phyloP scores from a whole-genome alignment of 1,284 basidiomycete species.

The Cryptococcus sp. region DNA sequence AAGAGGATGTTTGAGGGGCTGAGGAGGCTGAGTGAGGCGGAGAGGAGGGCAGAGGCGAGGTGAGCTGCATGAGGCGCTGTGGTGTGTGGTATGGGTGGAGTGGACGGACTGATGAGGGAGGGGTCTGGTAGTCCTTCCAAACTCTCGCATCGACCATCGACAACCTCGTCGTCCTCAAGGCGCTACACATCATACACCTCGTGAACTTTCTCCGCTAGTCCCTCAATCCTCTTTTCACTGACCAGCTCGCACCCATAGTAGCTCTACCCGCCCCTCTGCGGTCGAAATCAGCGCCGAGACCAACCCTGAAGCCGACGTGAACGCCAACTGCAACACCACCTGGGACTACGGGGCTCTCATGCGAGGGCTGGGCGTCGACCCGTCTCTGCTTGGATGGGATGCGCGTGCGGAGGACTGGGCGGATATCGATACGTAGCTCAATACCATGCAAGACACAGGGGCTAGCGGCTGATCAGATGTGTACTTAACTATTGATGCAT shows the following conservation, averaged over 20 bases:
- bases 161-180: too few species aligned
- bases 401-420: constrained; percentile 39
- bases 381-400: constrained; percentile 42
- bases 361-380: constrained; percentile 36
- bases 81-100: background rate
- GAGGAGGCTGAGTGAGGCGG: background rate
- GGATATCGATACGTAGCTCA: constrained; percentile 3
- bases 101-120: background rate
- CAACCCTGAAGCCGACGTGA: too few species aligned
- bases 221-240: too few species aligned
- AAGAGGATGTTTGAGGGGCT: background rate
- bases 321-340: background rate
- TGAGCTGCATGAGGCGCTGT: background rate
- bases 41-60: background rate
- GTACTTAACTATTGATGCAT: too few species aligned
- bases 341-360: constrained; percentile 46
- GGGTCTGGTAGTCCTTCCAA: background rate
- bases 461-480: too few species aligned
- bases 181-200: too few species aligned
- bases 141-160: too few species aligned
- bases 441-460: too few species aligned
- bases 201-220: too few species aligned
- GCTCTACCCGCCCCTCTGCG: too few species aligned
- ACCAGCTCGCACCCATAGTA: too few species aligned
- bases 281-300: too few species aligned